Conservation (phyloP, 1,284 basidiomycete genomes). For the Sanghuangporus baumii region DNA sequence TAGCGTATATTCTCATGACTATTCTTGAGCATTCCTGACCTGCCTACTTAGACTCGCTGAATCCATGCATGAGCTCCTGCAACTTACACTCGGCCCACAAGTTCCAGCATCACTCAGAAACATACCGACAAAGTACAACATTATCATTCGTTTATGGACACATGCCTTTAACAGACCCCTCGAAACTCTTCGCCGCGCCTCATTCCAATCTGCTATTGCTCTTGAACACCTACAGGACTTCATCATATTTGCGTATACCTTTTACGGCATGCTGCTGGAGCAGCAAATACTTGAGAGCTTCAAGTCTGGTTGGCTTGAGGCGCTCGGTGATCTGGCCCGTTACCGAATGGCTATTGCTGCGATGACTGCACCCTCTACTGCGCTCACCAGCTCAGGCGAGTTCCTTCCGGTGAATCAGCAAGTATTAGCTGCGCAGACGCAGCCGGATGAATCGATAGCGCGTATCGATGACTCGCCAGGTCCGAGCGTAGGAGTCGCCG, state of each 20-base stretch:
- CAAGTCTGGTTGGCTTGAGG: constrained; percentile 88
- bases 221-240: constrained; percentile 84
- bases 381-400: constrained; percentile 24
- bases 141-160: constrained; percentile 91
- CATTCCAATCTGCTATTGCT: constrained; percentile 53
- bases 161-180: constrained; percentile 87
- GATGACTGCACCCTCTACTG: constrained; percentile 36
- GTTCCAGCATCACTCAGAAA: constrained; percentile 84
- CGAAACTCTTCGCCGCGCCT: constrained; percentile 83
- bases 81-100: constrained; percentile 80
- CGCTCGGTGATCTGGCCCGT: constrained; percentile 90
- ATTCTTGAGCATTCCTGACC: constrained; percentile 11
- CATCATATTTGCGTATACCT: constrained; percentile 92
- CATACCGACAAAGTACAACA: constrained; percentile 92
- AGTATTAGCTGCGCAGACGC: constrained; percentile 32
- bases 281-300: constrained; percentile 70
- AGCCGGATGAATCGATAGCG: constrained; percentile 43
- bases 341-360: constrained; percentile 92
- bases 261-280: constrained; percentile 88
- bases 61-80: constrained; percentile 82
- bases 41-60: constrained; percentile 67
- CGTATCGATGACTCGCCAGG: constrained; percentile 63
- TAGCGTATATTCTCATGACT: constrained; percentile 19
- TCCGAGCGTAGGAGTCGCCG: constrained; percentile 81
- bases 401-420: constrained; percentile 44